These are phyloP conservation scores for Pestalotiopsis sp. DNA, from an alignment of 2,329 filamentous ascomycete genomes.

Conservation along the genomic window DNA sequence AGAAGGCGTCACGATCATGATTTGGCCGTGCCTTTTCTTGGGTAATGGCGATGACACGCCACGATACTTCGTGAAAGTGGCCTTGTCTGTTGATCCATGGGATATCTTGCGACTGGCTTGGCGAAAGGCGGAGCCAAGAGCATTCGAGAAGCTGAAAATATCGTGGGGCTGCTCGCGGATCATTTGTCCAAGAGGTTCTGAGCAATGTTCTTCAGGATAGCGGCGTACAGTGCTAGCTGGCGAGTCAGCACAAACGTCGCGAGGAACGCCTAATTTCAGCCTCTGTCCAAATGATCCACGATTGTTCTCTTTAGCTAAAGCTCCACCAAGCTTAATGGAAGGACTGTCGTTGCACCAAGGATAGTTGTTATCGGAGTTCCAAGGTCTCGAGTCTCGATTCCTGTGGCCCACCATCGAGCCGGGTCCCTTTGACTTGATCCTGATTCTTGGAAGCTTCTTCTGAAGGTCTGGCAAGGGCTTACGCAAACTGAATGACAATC, in stretches of 20 bases:
- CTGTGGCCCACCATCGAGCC: constrained; percentile 16
- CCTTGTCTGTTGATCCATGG: constrained; percentile 5
- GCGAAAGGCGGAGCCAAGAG: constrained; percentile 20
- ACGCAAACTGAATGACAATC: not conserved
- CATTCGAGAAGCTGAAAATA: constrained; percentile 25
- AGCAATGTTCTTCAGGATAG: constrained; percentile 18
- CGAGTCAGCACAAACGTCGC: constrained; percentile 19
- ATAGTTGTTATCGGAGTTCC: constrained; percentile 16
- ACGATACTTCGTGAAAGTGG: not conserved
- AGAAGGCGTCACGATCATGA: not conserved
- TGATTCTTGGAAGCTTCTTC: constrained; percentile 28
- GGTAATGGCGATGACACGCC: not conserved
- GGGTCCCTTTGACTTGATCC: constrained; percentile 27
- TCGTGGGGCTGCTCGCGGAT: constrained; percentile 24
- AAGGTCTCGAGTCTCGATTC: constrained; percentile 15
- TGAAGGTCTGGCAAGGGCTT: constrained; percentile 14
- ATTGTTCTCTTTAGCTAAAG: constrained; percentile 9
- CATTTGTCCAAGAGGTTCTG: constrained; percentile 21
- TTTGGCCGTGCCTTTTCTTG: not conserved
- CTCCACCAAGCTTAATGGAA: constrained; percentile 15
- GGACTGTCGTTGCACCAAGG: constrained; percentile 16
- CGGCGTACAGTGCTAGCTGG: constrained; percentile 26
- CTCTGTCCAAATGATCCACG: constrained; percentile 20
- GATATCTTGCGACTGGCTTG: constrained; percentile 19
- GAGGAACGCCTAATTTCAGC: constrained; percentile 28